These are phyloP conservation scores for Coriolopsis trogii DNA, from an alignment of 1,284 basidiomycete species.

Conservation along the genomic window DNA sequence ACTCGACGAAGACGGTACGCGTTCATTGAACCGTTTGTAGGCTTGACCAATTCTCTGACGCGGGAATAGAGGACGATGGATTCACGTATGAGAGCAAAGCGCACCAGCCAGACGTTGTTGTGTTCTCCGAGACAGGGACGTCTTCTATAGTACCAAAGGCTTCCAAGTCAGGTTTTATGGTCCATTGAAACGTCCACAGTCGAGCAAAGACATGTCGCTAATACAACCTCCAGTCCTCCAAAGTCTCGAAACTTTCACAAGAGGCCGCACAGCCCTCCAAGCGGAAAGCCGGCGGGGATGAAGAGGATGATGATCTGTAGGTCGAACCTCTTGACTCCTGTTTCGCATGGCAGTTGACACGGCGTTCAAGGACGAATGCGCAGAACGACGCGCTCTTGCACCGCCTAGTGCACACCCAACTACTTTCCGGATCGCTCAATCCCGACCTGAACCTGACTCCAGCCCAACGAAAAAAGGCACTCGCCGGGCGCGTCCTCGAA, in stretches of 20 bases:
- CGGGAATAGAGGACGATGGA: constrained; percentile 13
- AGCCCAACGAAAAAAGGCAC: constrained; percentile 67
- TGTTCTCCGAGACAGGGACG: constrained; percentile 52
- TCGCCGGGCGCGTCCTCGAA: constrained; percentile 75
- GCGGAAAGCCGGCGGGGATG: constrained; percentile 23
- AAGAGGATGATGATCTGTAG: constrained; percentile 51
- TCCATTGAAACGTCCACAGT: constrained; percentile 41
- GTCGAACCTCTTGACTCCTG: constrained; percentile 28
- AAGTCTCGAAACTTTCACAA: constrained; percentile 60
- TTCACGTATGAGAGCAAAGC: constrained; percentile 16
- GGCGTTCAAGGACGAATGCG: constrained; percentile 55
- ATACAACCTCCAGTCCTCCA: constrained; percentile 61
- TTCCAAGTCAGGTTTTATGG: constrained; percentile 64
- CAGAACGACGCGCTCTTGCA: constrained; percentile 79
- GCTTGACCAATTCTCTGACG: not conserved
- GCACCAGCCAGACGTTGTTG: constrained; percentile 46
- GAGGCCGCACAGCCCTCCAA: constrained; percentile 32
- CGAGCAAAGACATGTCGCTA: not conserved
- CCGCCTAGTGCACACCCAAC: constrained; percentile 73
- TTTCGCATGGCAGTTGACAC: not conserved
- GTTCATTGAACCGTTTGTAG: not conserved
- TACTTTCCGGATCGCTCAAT: constrained; percentile 72
- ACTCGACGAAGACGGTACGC: constrained; percentile 15
- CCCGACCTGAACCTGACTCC: constrained; percentile 61
- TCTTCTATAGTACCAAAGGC: constrained; percentile 12